A percentile compares a stretch with the other conserved stretches of the same genome.
Conservation (phyloP, 176 grass and related monocot genomes). For the Zoysia pacifica region DNA sequence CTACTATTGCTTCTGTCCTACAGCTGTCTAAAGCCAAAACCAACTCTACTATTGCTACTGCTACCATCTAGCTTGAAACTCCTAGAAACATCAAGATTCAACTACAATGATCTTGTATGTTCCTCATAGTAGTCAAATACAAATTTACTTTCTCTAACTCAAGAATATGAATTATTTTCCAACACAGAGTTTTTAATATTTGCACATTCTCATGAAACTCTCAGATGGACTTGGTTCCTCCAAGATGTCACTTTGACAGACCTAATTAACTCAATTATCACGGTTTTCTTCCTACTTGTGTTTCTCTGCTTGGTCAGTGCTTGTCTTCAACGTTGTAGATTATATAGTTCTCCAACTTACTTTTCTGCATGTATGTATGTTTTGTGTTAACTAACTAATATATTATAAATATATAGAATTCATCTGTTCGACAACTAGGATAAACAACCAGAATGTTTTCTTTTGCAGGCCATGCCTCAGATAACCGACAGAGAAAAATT, state of each 20-base stretch:
- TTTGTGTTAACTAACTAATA: neutral
- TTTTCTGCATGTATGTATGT: neutral
- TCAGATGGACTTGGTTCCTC: neutral
- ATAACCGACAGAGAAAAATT: conserved; percentile 75
- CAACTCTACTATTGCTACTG: too few relatives aligned
- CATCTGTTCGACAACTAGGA: neutral
- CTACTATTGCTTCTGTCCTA: too few relatives aligned
- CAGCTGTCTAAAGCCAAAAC: too few relatives aligned
- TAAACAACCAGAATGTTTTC: conserved; percentile 1
- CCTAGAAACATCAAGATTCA: too few relatives aligned
- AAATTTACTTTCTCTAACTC: too few relatives aligned
- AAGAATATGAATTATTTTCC: too few relatives aligned
- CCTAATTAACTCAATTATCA: neutral
- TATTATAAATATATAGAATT: neutral
- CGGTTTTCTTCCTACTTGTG: neutral
- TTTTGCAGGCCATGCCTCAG: conserved; percentile 80
- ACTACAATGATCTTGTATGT: too few relatives aligned
- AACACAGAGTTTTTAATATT: neutral
- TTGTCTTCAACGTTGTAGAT: neutral
- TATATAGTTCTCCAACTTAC: neutral
- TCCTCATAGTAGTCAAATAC: too few relatives aligned
- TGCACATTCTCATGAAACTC: neutral
- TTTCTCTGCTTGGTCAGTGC: neutral
- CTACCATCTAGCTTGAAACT: too few relatives aligned
- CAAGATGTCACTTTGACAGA: neutral